Evolutionary conservation across 2,329 filamentous ascomycete genomes (phyloP).

Genomic region (Colletotrichum filicis): DNA sequence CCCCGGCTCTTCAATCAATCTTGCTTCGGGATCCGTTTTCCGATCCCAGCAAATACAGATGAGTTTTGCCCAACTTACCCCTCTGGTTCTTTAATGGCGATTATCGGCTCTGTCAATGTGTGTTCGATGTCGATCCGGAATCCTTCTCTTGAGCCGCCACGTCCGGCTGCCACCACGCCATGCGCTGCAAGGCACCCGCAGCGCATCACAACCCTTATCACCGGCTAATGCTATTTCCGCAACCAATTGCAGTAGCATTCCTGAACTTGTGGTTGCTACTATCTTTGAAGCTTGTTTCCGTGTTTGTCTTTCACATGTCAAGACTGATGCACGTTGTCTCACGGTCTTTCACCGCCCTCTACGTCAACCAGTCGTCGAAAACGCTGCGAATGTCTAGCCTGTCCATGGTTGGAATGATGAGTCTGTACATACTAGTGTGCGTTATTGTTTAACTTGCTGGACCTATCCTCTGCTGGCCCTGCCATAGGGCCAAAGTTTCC

Average conservation of each 20-base stretch:
- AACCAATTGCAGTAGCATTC: neutral
- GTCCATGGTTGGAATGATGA: neutral
- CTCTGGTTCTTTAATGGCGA: neutral
- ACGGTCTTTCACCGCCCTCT: neutral
- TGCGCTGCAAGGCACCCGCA: constrained; percentile 5
- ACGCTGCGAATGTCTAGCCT: neutral
- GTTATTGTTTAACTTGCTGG: neutral
- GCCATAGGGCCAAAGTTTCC: neutral
- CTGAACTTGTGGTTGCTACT: neutral
- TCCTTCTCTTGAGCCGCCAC: constrained; percentile 8
- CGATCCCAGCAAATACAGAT: neutral
- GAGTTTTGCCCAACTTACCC: neutral
- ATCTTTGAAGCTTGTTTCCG: neutral
- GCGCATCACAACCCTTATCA: neutral
- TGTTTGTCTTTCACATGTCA: neutral
- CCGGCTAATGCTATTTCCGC: neutral
- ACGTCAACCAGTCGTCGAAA: neutral
- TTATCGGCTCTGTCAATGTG: neutral
- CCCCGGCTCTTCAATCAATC: neutral
- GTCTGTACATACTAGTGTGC: neutral
- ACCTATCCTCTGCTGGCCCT: neutral
- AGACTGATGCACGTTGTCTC: neutral
- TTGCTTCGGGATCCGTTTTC: neutral
- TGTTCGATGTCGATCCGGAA: neutral
- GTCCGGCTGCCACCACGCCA: neutral